Evolutionary conservation across 2,329 filamentous ascomycete species (phyloP).

Genomic region (Colletotrichum gigasporum): DNA sequence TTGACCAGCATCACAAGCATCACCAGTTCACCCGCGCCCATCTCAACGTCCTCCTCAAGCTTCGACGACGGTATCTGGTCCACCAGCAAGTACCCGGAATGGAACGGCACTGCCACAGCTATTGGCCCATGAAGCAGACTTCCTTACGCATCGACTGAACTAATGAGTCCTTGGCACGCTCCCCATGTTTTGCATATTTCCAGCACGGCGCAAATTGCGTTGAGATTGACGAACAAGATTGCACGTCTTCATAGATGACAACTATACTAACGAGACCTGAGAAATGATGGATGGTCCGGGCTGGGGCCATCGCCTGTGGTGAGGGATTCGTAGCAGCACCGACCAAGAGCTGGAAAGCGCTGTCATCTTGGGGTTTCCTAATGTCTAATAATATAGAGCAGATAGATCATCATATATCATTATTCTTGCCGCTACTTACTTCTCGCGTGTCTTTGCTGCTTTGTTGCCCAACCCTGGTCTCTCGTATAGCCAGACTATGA

Average conservation of each 20-base stretch:
- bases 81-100: conserved; percentile 52
- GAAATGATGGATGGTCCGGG: conserved; percentile 25
- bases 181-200: background rate
- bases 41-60: conserved; percentile 36
- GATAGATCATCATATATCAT: background rate
- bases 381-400: conserved; percentile 29
- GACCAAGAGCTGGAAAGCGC: conserved; percentile 53
- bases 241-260: background rate
- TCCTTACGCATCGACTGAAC: background rate
- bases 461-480: too few relatives aligned
- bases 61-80: conserved; percentile 57
- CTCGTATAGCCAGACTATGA: too few relatives aligned
- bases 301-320: background rate
- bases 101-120: conserved; percentile 49
- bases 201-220: background rate
- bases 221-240: background rate
- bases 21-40: conserved; percentile 29
- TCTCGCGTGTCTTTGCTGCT: background rate
- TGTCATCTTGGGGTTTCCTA: conserved; percentile 30
- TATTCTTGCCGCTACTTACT: background rate
- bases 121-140: conserved; percentile 1
- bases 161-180: background rate
- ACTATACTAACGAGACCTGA: conserved; percentile 9
- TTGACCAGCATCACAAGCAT: conserved; percentile 32
- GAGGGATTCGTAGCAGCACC: conserved; percentile 34